phyloP scores from a whole-genome alignment of 345 rosid species.

The Salix arbutifolia region DNA sequence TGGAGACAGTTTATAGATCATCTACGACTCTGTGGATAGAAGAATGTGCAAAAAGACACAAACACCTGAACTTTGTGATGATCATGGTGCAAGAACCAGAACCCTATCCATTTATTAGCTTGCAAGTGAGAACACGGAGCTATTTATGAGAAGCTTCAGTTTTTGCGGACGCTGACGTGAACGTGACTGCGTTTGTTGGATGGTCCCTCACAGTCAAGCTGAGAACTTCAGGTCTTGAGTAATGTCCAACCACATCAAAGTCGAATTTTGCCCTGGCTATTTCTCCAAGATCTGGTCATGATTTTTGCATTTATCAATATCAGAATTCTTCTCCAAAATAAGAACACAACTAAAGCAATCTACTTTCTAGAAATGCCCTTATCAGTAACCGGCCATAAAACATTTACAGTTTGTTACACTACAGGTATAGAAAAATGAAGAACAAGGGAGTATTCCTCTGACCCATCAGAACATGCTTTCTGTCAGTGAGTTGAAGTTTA shows the following conservation, averaged over 20 bases:
- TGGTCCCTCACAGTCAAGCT: conserved; percentile 79
- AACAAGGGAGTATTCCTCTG: too few species aligned
- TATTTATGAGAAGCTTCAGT: conserved; percentile 35
- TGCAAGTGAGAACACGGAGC: background rate
- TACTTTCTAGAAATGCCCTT: background rate
- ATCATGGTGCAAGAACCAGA: background rate
- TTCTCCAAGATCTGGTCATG: conserved; percentile 77
- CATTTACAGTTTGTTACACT: background rate
- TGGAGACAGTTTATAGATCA: too few species aligned
- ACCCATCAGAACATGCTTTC: background rate
- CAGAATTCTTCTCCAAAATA: background rate
- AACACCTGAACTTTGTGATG: background rate
- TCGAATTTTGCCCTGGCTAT: conserved; percentile 80
- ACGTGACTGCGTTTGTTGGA: conserved; percentile 64
- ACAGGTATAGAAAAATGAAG: background rate
- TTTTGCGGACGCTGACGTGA: conserved; percentile 40
- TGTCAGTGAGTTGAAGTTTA: background rate
- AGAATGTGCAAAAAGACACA: too few species aligned
- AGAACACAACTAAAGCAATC: background rate
- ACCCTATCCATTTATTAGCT: background rate
- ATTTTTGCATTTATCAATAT: background rate
- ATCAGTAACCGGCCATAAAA: background rate
- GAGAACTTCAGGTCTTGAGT: conserved; percentile 88
- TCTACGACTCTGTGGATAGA: too few species aligned
- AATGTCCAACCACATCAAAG: conserved; percentile 94